Evolutionary conservation across 164 flowering plant genomes (phyloP), one percentile per base, ranked within the genome.

Genomic region (Dillenia suffruticosa): DNA sequence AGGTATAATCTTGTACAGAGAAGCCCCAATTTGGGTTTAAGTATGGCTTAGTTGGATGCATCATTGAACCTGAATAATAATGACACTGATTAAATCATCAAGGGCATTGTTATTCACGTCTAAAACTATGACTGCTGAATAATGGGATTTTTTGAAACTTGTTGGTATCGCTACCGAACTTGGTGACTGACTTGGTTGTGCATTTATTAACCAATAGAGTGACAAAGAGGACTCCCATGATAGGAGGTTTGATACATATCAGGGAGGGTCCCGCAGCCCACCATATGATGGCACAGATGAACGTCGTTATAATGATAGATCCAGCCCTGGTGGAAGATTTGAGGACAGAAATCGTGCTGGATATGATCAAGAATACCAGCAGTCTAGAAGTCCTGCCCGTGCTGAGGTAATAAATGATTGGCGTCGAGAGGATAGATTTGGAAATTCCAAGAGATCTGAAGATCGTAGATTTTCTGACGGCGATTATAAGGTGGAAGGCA

Each of bases 401-500:
- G 68, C 88, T 64, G 94, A 81, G 61, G 70, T 89, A 11, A 79
- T 88, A 32, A 94, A 86, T 85, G 96, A 95, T 68, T 85, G 97
- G 89, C 73, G 79, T 49, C 84, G 94, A 47, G 99, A 89, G 14
- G 97, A 94, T 77, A 88, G 92, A 74, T 89, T 86, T 82, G 84
- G 88, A 54, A 87, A 89, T 79, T 87, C 86, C n/a, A 81, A 81
- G 70, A 86, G 63, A 72, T 57, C 62, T 65, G 97, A 86, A 64
- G 87, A 83, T 48, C 78, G 70, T 51, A 73, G 75, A 66, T 64
- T 59, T 67, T 73, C 84, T 63, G 91, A 86, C 71, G 92, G 83
- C 54, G 86, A 80, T 60, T 71, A 84, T 9, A 82, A 65, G 72
- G 57, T 70, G 49, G 97, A 74, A 59, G 81, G 74, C 62, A 80